Base-by-base conservation (phyloP, 768 basidiomycete species). In the Pisolithus orientalis region DNA sequence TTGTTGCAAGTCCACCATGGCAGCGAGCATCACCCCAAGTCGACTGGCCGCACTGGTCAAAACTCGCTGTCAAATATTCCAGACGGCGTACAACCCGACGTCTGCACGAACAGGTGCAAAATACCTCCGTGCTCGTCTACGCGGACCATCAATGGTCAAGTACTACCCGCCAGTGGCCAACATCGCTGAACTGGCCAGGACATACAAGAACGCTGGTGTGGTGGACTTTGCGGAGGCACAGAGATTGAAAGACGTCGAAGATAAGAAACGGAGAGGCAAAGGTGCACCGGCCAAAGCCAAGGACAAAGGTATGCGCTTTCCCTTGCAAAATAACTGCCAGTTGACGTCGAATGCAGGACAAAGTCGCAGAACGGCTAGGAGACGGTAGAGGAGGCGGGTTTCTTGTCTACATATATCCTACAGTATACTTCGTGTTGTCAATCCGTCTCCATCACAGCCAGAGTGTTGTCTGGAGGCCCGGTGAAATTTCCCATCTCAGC, bases 71-170 rank as follows among this genome's bases (percentile, higher is more conserved):
- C 64, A 75, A 39, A 80, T 97, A 49, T 95, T 97, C 63, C 82
- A 92, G 63, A 95, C 91, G 8, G 75, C 86, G 4, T 92, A 88
- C 71, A 97, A 97, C 70, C 94, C 94, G 0, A 78, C 78, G 2
- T 80, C 80, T 27, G 65, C 82, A 13, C 84, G 94, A 16, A 94
- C 89, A 0, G 95, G 95, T 16, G 87, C 92, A 27, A 97, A 97
- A 72, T 93, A 95, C 72, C 82, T 97, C 44, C 83, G 87, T 17
- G 76, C 80, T 13, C 78, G 87, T 16, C 80, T 97, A 34, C 82
- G 85, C 0, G 95, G 94, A 0, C 92, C 92, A 0, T 79, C 90
- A 27, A 89, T 96, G 85, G 64, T 86, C 57, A 72, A 79, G 5
- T 97, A 97, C 72, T 94, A 94, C 70, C 88, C 87, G 0, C 65